Evolutionary conservation across 164 flowering plant species (phyloP), one percentile per base, ranked within the genome.

Genomic region (Santalum album): DNA sequence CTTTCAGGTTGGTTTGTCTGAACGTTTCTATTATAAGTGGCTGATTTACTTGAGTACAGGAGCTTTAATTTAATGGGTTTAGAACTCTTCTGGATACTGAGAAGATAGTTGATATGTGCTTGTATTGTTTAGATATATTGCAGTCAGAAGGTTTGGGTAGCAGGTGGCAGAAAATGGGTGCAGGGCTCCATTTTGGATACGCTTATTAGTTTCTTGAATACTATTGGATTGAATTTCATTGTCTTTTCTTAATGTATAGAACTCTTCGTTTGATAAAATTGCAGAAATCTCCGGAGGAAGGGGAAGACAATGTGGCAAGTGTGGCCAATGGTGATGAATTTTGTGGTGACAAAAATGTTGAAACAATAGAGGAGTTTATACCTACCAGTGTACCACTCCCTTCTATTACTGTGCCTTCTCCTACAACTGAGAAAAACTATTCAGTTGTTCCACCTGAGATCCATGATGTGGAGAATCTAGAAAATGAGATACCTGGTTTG

Each of bases 401-500:
- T 52, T 43, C 73, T 20, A 48, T 9, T 64, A 68, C 66, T 54
- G 49, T 27, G 40, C 54, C 50, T 63, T 57, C 65, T 2, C 43
- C 78, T 51, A 68, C 19, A 55, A 56, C 53, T 39, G 76, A 70
- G 58, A 59, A 58, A 29, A 75, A 32, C 23, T 54, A 25, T 65
- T 17, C 67, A 54, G 34, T 60, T 27, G 25, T 69, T 20, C 59
- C 62, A 47, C 60, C 73, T 26, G 86, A 72, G 25, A 49, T 61
- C 25, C 72, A 55, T 70, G 86, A 75, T 53, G 51, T 63, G 53
- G 87, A 59, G 34, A 70, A 64, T 52, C 27, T 59, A 12, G 90
- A 77, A 34, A 71, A 75, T 71, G 84, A 51, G 53, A 87, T 92
- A 52, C 99, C 96, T 64, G 99, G 99, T 53, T 75, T 92, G 53